These are phyloP conservation scores for Cicer judaicum DNA, from an alignment of 306 rosid genomes.

Conservation along the genomic window DNA sequence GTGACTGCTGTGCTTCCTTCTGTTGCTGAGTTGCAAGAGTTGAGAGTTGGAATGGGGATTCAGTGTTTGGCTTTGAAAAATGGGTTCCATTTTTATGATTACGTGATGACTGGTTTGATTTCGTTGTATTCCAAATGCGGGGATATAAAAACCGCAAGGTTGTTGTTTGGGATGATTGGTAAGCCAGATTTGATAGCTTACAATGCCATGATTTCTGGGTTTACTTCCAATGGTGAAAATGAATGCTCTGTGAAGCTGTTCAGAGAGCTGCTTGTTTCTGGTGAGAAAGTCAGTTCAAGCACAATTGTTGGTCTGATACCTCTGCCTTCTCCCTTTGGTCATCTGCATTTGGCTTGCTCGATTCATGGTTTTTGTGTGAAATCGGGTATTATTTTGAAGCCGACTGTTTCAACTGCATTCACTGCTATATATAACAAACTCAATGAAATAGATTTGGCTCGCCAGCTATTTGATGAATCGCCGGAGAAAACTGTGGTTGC, in stretches of 20 bases:
- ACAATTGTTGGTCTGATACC: constrained; percentile 89
- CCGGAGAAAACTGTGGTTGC: constrained; percentile 75
- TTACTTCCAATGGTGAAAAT: constrained; percentile 65
- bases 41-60: constrained; percentile 65
- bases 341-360: constrained; percentile 61
- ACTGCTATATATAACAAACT: constrained; percentile 72
- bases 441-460: constrained; percentile 73
- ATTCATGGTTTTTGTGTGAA: constrained; percentile 75
- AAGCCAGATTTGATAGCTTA: constrained; percentile 74
- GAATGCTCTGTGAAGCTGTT: constrained; percentile 66
- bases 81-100: constrained; percentile 64
- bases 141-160: constrained; percentile 58
- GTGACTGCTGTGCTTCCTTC: constrained; percentile 78
- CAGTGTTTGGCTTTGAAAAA: constrained; percentile 74
- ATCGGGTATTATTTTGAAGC: constrained; percentile 60
- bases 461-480: constrained; percentile 80
- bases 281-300: constrained; percentile 65
- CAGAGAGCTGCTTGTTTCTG: constrained; percentile 64
- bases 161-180: constrained; percentile 63
- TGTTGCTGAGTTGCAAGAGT: constrained; percentile 72
- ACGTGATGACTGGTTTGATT: constrained; percentile 79
- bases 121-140: constrained; percentile 83
- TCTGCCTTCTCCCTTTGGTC: constrained; percentile 75
- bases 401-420: constrained; percentile 83
- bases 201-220: constrained; percentile 93